Evolutionary conservation across 805 yeast genomes (phyloP), one percentile per base, ranked within the genome.

Genomic region (Ogataea allantospora): DNA sequence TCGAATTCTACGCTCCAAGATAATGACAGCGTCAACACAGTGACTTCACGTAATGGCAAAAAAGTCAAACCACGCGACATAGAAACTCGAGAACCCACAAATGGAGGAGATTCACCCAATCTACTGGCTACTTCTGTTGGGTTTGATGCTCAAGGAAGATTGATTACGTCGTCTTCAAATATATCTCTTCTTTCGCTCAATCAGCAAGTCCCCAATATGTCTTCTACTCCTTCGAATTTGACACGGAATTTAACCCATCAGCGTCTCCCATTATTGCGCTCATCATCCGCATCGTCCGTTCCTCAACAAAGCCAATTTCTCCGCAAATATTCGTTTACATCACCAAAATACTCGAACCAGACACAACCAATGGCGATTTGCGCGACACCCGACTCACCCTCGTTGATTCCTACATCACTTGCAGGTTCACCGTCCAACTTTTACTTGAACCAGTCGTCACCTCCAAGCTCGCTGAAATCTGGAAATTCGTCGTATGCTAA

Each of bases 381-480:
- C 23, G 8, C 40, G 17, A 53, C 57, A 8, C 80, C 81, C 0
- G 78, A 71, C 35, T 73, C 79, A 1, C 81, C 81, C 0, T 63
- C 65, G 36, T 58, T 77, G 35, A 70, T 62, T 29, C 80, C 82
- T 2, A 66, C 71, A 0, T 73, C 78, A 4, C 33, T 75, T 11
- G 71, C 73, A 2, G 78, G 76, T 5, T 73, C 79, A 0, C 82
- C 82, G 1, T 73, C 80, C 4, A 55, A 74, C 33, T 74, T 76
- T 44, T 70, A 75, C 68, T 57, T 77, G 30, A 63, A 69, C n/a
- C 66, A 73, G 14, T 71, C 70, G 35, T 73, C 80, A 0, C 80
- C 80, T 1, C 80, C 80, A 12, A 48, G 46, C 9, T 60, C 67
- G 1, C 37, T 51, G 49, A 45, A 62, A 62, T 22, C 56, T 43